Evolutionary conservation across 495 filamentous ascomycete genomes (phyloP), one percentile per base, ranked within the genome.

Genomic region (Filosporella fistucella): DNA sequence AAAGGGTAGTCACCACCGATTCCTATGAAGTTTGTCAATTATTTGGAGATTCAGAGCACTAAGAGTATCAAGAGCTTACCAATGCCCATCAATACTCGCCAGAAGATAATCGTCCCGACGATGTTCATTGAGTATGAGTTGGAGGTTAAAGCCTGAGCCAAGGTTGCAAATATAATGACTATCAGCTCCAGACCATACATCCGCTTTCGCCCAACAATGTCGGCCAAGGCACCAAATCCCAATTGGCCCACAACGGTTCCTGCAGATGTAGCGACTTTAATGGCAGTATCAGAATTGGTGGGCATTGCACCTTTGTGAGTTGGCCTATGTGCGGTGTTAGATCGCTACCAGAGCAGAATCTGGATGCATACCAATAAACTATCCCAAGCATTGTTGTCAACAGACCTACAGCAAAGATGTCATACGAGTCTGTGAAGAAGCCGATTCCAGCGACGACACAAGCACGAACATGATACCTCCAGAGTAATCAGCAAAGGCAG

Each of bases 171-270:
- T 62, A 94, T 94, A 64, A 95, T 91, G 11, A 95, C 68, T 55
- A 91, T 88, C 48, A 95, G 67, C 63, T 94, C 89, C 32, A 93
- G 69, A 33, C 89, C 89, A 64, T 95, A 95, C 82, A 95, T 91
- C 16, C 24, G 30, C 66, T 84, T 85, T 24, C 85, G 77, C 30
- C 85, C 85, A 42, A 89, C 75, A 23, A 80, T 67, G 70, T 95
- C 90, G 18, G 88, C 89, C 9, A 91, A 68, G 63, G 74, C 81
- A 45, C 89, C 89, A 58, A 95, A 94, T 49, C 75, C 75, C 20
- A 95, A 63, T 66, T 95, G 89, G 29, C 90, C 89, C 50, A 95
- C 67, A 51, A 94, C 86, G 17, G 88, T 93, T 39, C 90, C 90
- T 45, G 77, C 84, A n/a, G 85, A 91, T 12, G 88, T 93, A 5